Conservation (phyloP, 305 asterid species). For the Fraxinus latifolia region DNA sequence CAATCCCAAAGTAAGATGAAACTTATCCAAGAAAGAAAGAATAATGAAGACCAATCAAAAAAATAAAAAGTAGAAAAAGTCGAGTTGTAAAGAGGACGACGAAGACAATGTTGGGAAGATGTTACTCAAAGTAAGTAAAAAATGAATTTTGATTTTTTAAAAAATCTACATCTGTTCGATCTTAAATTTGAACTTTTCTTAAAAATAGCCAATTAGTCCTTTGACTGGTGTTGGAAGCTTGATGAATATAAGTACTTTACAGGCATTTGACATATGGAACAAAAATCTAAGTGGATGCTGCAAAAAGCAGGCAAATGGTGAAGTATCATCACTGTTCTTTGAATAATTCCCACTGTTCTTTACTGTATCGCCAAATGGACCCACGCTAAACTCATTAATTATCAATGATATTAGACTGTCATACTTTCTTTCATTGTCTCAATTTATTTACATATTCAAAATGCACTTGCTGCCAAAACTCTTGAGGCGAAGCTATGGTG, state of each 20-base stretch:
- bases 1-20: not conserved
- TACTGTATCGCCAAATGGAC: not conserved
- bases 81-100: not conserved
- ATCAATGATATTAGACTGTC: not conserved
- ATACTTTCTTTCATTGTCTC: not conserved
- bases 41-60: not conserved
- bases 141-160: not conserved
- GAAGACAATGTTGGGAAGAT: not conserved
- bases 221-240: slow-evolving; percentile 17
- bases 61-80: not conserved
- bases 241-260: slow-evolving; percentile 7
- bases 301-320: not conserved
- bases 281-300: not conserved
- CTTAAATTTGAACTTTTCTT: not conserved
- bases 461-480: not conserved
- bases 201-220: not conserved
- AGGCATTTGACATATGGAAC: slow-evolving; percentile 20
- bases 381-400: not conserved
- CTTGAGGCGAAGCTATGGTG: not conserved
- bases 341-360: not conserved
- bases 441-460: no score
- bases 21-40: not conserved
- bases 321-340: not conserved
- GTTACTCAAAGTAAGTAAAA: not conserved
- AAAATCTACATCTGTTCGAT: not conserved